Evolutionary conservation across 2,329 filamentous ascomycete genomes (phyloP).

Genomic region (Aspergillus aculeatus): DNA sequence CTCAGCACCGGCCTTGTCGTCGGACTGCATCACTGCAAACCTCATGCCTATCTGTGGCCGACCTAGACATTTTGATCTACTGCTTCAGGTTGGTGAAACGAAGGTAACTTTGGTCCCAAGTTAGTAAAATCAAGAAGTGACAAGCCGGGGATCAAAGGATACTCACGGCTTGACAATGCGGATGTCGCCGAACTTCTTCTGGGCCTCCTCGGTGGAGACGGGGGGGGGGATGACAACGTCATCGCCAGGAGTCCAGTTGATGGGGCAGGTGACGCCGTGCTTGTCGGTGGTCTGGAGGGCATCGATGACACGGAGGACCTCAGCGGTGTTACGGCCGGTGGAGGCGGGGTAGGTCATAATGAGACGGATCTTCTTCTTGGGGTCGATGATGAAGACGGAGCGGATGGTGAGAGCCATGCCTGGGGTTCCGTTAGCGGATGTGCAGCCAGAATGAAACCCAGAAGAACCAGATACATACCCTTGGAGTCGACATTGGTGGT

Average conservation of each 20-base stretch:
- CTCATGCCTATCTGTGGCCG: not conserved
- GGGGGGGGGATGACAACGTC: constrained; percentile 89
- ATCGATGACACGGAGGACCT: constrained; percentile 77
- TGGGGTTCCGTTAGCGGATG: constrained; percentile 10
- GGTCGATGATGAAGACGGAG: constrained; percentile 93
- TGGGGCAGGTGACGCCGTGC: constrained; percentile 83
- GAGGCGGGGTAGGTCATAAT: constrained; percentile 92
- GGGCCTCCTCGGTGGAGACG: constrained; percentile 80
- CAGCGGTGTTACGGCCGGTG: constrained; percentile 78
- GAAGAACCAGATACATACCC: constrained; percentile 36
- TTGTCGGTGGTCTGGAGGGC: constrained; percentile 83
- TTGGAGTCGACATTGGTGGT: constrained; percentile 77
- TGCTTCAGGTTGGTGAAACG: constrained; percentile 38
- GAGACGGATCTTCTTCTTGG: constrained; percentile 87
- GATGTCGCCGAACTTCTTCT: constrained; percentile 79
- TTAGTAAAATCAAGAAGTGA: constrained; percentile 1
- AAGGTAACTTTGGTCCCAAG: constrained; percentile 31
- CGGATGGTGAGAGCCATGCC: constrained; percentile 87
- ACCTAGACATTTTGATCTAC: constrained; percentile 19
- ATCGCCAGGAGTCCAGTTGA: constrained; percentile 86
- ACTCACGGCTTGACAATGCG: constrained; percentile 59
- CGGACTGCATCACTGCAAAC: too few relatives aligned
- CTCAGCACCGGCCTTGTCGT: not conserved
- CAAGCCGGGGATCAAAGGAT: not conserved
- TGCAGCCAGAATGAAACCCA: not conserved